Evolutionary conservation across 257 asterid genomes (phyloP), one percentile per base, ranked within the genome.

Genomic region (Solanum tarapatanum): DNA sequence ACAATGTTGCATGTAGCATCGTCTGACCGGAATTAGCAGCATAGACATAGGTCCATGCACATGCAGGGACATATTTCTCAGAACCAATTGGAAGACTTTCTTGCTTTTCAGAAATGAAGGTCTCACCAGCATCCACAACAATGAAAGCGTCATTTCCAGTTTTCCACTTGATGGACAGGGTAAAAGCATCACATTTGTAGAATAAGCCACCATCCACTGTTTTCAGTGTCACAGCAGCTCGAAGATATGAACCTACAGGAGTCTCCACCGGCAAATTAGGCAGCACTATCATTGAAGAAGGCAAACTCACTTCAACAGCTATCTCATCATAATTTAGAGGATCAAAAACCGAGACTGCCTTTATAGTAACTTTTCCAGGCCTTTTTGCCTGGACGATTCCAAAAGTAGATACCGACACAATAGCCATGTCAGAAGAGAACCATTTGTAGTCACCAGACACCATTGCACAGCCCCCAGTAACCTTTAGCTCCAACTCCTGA

Each of bases 401-500:
- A 60, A 96, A 93, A 86, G 93, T 95, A 86, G 99, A 95, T 43
- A 94, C 98, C 41, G 98, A 95, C 33, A 94, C 96, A 88, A 88
- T 83, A 87, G 92, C 84, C 94, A 91, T 91, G 91, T 95, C 98
- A 1, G 96, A 95, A 89, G 98, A 95, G 88, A 93, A 89, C 99
- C 99, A 96, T 89, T 93, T 95, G 88, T 93, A 96, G 90, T 96
- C 98, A 90, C 93, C 92, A 37, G 96, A 90, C 64, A 94, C 89
- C 96, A 94, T 92, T 19, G 96, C 96, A 90, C 99, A 96, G 72
- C 99, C 99, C 74, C 98, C 99, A 48, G 73, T 91, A 87, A 92
- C 99, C 92, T 87, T 91, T 73, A 96, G 94, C 92, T 96, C 98
- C 87, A 94, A 87, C 90, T 94, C 98, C 91, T 96, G 99, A 93